These are phyloP conservation scores for Sutorius australiensis DNA, from an alignment of 768 basidiomycete species.

Conservation along the genomic window DNA sequence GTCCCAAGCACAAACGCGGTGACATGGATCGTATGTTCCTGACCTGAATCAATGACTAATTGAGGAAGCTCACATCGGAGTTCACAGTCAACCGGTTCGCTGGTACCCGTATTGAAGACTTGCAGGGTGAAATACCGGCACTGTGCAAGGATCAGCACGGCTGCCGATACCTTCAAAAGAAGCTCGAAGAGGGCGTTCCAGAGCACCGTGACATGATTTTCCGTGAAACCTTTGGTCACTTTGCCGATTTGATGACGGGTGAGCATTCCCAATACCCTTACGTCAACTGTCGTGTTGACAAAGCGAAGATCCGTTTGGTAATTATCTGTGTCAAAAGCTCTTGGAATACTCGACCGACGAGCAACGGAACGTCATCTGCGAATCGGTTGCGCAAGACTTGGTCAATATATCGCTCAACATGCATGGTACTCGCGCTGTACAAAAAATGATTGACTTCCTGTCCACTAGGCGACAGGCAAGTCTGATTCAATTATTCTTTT, in stretches of 20 bases:
- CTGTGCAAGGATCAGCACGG: constrained; percentile 99
- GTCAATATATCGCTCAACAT: constrained; percentile 99
- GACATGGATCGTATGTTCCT: constrained; percentile 85
- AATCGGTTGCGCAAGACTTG: constrained; percentile 94
- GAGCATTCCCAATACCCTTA: constrained; percentile 17
- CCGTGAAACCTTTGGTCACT: constrained; percentile 95
- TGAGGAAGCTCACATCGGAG: background rate
- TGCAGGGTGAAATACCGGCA: constrained; percentile 89
- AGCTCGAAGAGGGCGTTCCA: constrained; percentile 91
- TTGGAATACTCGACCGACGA: constrained; percentile 97
- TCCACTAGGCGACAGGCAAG: constrained; percentile 90
- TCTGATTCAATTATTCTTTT: constrained; percentile 32
- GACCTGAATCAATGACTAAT: background rate
- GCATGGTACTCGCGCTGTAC: constrained; percentile 99
- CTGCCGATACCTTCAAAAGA: constrained; percentile 97
- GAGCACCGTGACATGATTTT: constrained; percentile 99
- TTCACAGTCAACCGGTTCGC: constrained; percentile 89
- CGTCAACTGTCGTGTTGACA: constrained; percentile 1
- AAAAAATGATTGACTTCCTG: constrained; percentile 99
- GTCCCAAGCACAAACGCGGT: constrained; percentile 91
- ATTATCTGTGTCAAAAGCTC: constrained; percentile 97
- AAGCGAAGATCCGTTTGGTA: constrained; percentile 88
- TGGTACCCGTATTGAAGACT: constrained; percentile 91
- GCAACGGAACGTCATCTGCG: constrained; percentile 94
- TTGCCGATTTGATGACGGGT: constrained; percentile 98